phyloP scores from a whole-genome alignment of 129 eudicot species.

The Sambucus nigra region DNA sequence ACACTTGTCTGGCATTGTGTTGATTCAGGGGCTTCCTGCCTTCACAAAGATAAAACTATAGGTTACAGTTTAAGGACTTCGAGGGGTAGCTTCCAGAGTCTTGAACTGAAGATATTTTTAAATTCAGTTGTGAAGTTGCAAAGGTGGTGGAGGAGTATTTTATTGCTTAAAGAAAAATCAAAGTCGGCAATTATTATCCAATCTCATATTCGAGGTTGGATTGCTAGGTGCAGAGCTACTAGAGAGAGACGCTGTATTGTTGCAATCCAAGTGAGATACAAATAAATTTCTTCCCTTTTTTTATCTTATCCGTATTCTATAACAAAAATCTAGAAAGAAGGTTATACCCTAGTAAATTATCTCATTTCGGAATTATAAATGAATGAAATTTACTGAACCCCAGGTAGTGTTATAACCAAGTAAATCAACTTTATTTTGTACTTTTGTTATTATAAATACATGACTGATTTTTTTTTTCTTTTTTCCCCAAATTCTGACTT shows the following conservation, averaged over 20 bases:
- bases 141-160: slow-evolving; percentile 56
- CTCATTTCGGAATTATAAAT: too few species aligned
- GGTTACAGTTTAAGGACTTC: slow-evolving; percentile 3
- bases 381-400: too few species aligned
- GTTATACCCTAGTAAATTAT: too few species aligned
- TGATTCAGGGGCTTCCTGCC: slow-evolving; percentile 28
- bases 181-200: slow-evolving; percentile 52
- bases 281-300: neutral
- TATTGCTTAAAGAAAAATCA: slow-evolving; percentile 25
- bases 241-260: slow-evolving; percentile 30
- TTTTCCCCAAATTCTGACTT: too few species aligned
- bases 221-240: slow-evolving; percentile 32
- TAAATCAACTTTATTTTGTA: too few species aligned
- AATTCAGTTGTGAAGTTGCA: slow-evolving; percentile 37
- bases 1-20: neutral
- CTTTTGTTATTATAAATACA: too few species aligned
- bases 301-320: neutral
- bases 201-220: slow-evolving; percentile 58
- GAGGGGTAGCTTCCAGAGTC: slow-evolving; percentile 5
- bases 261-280: slow-evolving; percentile 65
- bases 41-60: slow-evolving; percentile 8
- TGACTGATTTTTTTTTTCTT: too few species aligned
- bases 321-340: too few species aligned
- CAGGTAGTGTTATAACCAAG: too few species aligned
- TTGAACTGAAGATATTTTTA: slow-evolving; percentile 22